Percentiles rank a stretch among this genome's conserved stretches.
Conservation (phyloP, 768 basidiomycete species). For the Tylopilus felleus region DNA sequence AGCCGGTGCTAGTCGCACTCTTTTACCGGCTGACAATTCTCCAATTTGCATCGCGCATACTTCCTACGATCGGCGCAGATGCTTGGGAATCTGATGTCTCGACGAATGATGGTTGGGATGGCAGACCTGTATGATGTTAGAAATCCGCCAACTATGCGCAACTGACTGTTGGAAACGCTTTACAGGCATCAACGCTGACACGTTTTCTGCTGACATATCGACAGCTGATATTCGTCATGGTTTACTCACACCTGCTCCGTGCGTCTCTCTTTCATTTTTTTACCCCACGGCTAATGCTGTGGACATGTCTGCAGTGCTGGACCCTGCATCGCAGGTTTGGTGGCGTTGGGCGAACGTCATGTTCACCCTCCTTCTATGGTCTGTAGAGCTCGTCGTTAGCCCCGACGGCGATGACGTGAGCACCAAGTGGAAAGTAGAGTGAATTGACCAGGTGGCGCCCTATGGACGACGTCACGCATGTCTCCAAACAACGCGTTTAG, state of each 20-base stretch:
- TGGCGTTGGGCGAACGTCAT: slow-evolving; percentile 92
- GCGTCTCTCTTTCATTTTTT: slow-evolving; percentile 30
- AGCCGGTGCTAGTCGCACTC: slow-evolving; percentile 76
- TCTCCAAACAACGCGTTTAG: slow-evolving; percentile 15
- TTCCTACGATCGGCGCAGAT: slow-evolving; percentile 82
- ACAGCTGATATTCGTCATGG: slow-evolving; percentile 80
- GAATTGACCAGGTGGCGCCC: slow-evolving; percentile 9
- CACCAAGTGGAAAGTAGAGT: slow-evolving; percentile 78
- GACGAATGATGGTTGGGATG: slow-evolving; percentile 61
- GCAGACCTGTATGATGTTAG: slow-evolving; percentile 55
- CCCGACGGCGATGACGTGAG: slow-evolving; percentile 66
- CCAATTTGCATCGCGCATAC: slow-evolving; percentile 75
- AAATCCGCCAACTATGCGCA: neutral
- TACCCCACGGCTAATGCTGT: neutral
- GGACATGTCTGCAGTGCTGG: slow-evolving; percentile 54
- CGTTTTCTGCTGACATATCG: slow-evolving; percentile 76
- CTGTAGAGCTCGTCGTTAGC: slow-evolving; percentile 75
- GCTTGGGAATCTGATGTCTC: slow-evolving; percentile 70
- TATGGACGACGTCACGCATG: slow-evolving; percentile 4
- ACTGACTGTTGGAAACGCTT: slow-evolving; percentile 9
- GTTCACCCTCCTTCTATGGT: slow-evolving; percentile 81
- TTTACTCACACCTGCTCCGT: slow-evolving; percentile 85
- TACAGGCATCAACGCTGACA: slow-evolving; percentile 72
- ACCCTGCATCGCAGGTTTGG: slow-evolving; percentile 90
- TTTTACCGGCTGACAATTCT: slow-evolving; percentile 78